Evolutionary conservation across 257 asterid genomes (phyloP).

Genomic region (Paraleonurus japonicus): DNA sequence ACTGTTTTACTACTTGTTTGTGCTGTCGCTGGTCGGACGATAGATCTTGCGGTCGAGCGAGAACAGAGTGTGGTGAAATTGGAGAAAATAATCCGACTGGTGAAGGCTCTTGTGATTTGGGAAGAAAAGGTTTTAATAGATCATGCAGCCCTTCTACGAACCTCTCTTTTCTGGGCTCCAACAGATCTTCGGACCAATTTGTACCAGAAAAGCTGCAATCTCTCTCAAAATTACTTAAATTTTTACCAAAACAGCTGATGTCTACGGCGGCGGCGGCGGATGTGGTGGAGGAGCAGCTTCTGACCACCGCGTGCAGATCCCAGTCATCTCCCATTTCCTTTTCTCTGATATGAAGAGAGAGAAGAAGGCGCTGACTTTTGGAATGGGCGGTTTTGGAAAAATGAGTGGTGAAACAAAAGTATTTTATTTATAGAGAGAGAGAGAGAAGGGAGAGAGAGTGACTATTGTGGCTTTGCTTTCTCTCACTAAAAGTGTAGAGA

Average conservation of each 20-base stretch:
- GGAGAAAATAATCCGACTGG: slow-evolving; percentile 33
- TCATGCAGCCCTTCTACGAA: slow-evolving; percentile 46
- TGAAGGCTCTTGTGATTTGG: slow-evolving; percentile 38
- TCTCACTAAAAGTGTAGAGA: slow-evolving; percentile 15
- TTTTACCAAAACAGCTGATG: background rate
- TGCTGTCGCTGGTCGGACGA: slow-evolving; percentile 15
- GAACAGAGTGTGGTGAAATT: slow-evolving; percentile 67
- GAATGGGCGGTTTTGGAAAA: slow-evolving; percentile 20
- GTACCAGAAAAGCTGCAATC: slow-evolving; percentile 28
- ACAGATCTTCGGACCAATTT: slow-evolving; percentile 41
- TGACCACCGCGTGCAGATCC: slow-evolving; percentile 94
- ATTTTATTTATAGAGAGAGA: slow-evolving; percentile 34
- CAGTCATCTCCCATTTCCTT: slow-evolving; percentile 76
- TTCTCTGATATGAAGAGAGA: slow-evolving; percentile 18
- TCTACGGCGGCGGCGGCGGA: slow-evolving; percentile 24
- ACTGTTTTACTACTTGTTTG: slow-evolving; percentile 21
- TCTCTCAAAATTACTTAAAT: slow-evolving; percentile 26
- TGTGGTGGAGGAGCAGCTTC: slow-evolving; percentile 69
- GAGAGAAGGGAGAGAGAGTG: too few species aligned
- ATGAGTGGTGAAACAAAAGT: slow-evolving; percentile 12
- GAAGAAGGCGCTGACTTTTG: slow-evolving; percentile 57
- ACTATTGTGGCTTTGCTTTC: background rate
- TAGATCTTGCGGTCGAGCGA: slow-evolving; percentile 61
- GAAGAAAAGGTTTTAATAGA: slow-evolving; percentile 59
- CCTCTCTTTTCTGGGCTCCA: slow-evolving; percentile 34